phyloP scores from a whole-genome alignment of 495 filamentous ascomycete species.

The Geoglossum glabrum region DNA sequence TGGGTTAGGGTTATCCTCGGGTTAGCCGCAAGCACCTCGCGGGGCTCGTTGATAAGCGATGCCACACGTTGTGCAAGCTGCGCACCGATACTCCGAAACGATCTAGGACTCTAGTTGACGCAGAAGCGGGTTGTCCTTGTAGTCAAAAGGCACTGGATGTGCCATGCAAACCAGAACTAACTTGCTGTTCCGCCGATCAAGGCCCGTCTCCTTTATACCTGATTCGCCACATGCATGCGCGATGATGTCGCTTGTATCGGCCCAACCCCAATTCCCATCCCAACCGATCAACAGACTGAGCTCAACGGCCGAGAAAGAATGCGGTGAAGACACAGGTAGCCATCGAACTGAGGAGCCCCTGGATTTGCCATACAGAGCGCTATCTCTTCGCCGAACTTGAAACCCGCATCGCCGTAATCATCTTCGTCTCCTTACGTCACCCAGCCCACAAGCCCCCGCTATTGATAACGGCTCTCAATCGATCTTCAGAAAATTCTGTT shows the following conservation, averaged over 20 bases:
- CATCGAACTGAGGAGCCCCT: too few species aligned
- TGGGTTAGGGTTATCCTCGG: background rate
- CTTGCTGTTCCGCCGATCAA: background rate
- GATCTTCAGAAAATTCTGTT: constrained; percentile 11
- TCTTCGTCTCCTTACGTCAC: background rate
- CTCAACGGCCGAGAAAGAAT: too few species aligned
- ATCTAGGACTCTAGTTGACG: background rate
- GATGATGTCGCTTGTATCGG: background rate
- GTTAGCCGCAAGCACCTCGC: background rate
- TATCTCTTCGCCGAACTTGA: too few species aligned
- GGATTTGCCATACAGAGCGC: too few species aligned
- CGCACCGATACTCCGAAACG: background rate
- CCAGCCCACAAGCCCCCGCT: background rate
- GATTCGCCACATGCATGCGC: background rate
- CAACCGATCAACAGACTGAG: too few species aligned
- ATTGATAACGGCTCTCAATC: constrained; percentile 3
- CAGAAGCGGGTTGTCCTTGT: background rate
- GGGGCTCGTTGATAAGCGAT: background rate
- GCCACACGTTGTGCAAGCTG: background rate
- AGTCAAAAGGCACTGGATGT: background rate
- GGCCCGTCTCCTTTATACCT: background rate
- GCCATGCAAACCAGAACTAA: background rate
- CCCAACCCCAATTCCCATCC: background rate
- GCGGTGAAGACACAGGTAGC: background rate
- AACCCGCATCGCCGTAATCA: background rate